These are phyloP conservation scores for Aspergillus egyptiacus DNA, from an alignment of 495 filamentous ascomycete species.

Conservation along the genomic window DNA sequence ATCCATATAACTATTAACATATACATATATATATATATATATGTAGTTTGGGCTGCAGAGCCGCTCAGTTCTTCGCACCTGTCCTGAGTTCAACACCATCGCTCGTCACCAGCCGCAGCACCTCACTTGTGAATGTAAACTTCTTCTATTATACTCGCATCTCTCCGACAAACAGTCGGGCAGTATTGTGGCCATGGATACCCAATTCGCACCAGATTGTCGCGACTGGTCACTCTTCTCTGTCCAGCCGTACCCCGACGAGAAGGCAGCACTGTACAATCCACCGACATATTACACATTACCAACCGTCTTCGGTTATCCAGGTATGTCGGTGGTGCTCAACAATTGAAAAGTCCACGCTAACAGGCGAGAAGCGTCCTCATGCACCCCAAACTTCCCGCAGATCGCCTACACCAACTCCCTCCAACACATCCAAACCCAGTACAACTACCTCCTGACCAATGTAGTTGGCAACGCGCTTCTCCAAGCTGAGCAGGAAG, in stretches of 20 bases:
- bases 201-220: background rate
- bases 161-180: no score
- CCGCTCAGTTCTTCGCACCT: no score
- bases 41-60: no score
- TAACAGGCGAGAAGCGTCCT: background rate
- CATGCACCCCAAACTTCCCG: background rate
- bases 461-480: conserved; percentile 7
- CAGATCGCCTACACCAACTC: background rate
- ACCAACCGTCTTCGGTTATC: background rate
- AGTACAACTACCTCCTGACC: conserved; percentile 8
- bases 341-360: background rate
- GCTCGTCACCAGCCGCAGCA: no score
- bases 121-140: no score
- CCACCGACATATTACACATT: background rate
- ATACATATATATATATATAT: no score
- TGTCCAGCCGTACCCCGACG: background rate
- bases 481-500: background rate
- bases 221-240: background rate
- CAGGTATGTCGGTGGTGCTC: background rate
- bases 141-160: no score
- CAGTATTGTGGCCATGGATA: background rate
- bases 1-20: conserved; percentile 2
- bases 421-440: background rate
- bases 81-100: no score
- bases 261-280: background rate